Evolutionary conservation across 352 stramenopile genomes (phyloP), one percentile per base, ranked within the genome.

Genomic region (Pilasporangium apinafurcum): DNA sequence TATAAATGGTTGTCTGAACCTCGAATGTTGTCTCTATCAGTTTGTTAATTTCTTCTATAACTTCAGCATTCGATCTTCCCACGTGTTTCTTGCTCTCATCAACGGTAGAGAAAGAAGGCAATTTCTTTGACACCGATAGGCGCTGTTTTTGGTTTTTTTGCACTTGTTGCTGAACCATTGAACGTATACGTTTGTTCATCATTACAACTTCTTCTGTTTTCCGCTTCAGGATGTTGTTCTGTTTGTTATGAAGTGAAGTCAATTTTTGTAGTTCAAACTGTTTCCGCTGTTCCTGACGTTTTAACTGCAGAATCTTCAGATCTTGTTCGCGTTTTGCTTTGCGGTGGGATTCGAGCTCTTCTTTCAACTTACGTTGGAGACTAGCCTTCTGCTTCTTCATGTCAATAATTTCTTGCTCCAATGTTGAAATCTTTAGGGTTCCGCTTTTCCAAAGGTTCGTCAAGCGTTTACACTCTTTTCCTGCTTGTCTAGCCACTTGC

Each of bases 181-280:
- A 56, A 16, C 58, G 51, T 49, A 65, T 71, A 3, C 62, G 55
- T 48, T 86, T 88, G 29, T 63, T 81, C 29, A 53, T 51, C 3
- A 44, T 48, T 1, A 39, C 56, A 10, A 73, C 48, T 22, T 83
- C 70, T 14, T 88, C 66, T 4, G 58, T 72, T 37, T 84, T 87
- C n/a, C 61, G 68, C 37, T 89, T 87, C 3, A 80, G 40, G 21
- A 69, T 46, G 35, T 48, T 57, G 26, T 53, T 64, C 35, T 82
- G 68, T 22, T 86, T 86, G 8, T 30, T 33, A 22, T 71, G 57
- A 5, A 68, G 37, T 1, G 48, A 44, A 8, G 48, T 60, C 2
- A 74, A 22, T 44, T 83, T 85, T 25, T 85, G 66, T 4, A 75
- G 37, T 36, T 87, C 60, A 37, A 68, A 72, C 18, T 74, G 59